phyloP scores from a whole-genome alignment of 2,329 filamentous ascomycete genomes.

The Myriosclerotinia duriaeana region DNA sequence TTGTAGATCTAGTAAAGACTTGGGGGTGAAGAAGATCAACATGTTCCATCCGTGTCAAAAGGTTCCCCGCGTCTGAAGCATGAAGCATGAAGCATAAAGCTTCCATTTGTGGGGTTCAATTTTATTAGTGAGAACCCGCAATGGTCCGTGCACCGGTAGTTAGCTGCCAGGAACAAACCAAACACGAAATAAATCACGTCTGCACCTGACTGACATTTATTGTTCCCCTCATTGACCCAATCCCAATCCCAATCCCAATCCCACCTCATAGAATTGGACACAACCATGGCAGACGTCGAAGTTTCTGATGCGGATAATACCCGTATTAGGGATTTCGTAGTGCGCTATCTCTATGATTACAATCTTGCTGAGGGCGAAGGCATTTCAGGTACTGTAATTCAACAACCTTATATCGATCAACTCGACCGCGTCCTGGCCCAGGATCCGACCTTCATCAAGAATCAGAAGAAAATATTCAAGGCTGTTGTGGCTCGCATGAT shows the following conservation, averaged over 20 bases:
- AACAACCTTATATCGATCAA: conserved; percentile 10
- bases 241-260: background rate
- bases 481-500: conserved; percentile 1
- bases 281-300: conserved; percentile 13
- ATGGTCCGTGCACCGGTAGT: background rate
- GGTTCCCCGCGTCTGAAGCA: background rate
- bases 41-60: background rate
- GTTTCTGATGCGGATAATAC: conserved; percentile 10
- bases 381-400: conserved; percentile 1
- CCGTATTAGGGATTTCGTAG: conserved; percentile 1
- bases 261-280: background rate
- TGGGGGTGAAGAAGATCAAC: background rate
- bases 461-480: conserved; percentile 15
- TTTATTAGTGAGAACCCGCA: background rate
- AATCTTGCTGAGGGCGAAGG: conserved; percentile 5
- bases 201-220: conserved; percentile 7
- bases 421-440: conserved; percentile 4
- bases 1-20: background rate
- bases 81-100: background rate
- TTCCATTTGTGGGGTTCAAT: background rate
- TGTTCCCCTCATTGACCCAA: background rate
- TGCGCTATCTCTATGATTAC: background rate
- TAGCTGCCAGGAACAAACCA: conserved; percentile 10
- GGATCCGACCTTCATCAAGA: background rate
- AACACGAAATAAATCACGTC: conserved; percentile 9